Conservation (phyloP, 345 rosid genomes). For the Capsella bursapastoris region DNA sequence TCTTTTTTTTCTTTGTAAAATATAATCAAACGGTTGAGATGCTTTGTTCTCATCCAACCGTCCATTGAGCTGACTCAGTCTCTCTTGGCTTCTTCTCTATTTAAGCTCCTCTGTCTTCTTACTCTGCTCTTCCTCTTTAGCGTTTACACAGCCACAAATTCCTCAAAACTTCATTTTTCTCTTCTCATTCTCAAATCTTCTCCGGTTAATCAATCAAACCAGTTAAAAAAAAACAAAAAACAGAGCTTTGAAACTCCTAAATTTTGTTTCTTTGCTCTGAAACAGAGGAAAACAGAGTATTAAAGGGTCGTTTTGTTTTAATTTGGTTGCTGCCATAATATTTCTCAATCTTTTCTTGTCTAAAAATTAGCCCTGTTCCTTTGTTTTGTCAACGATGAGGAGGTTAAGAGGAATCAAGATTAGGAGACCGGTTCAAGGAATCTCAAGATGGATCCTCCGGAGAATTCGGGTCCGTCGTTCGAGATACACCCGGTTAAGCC, state of each 20-base stretch:
- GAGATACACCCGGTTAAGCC: conserved; percentile 35
- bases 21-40: conserved; percentile 35
- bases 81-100: conserved; percentile 39
- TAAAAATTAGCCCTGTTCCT: background rate
- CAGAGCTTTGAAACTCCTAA: conserved; percentile 26
- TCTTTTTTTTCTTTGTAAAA: background rate
- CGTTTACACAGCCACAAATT: conserved; percentile 32
- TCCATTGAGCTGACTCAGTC: conserved; percentile 31
- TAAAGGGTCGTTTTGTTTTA: background rate
- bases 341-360: background rate
- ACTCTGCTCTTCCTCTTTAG: conserved; percentile 32
- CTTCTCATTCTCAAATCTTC: background rate
- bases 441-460: conserved; percentile 59
- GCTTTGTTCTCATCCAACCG: conserved; percentile 17
- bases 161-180: conserved; percentile 8
- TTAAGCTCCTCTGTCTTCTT: conserved; percentile 27
- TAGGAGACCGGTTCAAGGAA: conserved; percentile 54
- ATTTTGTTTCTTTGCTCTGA: background rate
- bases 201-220: background rate
- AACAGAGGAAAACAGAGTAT: conserved; percentile 13
- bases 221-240: background rate
- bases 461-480: conserved; percentile 27
- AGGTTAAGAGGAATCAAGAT: conserved; percentile 60
- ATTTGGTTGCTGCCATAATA: background rate
- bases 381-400: background rate